Evolutionary conservation across 805 yeast species (phyloP).

Genomic region (Yarrowia deformans): DNA sequence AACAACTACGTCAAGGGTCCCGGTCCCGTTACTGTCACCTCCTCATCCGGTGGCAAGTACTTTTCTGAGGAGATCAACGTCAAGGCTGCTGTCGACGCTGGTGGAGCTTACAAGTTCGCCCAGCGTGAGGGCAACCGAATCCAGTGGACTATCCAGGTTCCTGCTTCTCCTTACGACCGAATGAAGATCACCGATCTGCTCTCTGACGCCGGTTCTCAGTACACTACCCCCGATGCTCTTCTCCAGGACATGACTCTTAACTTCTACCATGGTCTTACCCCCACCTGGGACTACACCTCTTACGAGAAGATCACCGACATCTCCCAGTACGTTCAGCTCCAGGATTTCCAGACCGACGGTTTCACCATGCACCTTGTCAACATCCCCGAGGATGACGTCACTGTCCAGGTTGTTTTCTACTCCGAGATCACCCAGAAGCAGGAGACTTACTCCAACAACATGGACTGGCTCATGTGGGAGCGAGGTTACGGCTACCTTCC

Average conservation of each 20-base stretch:
- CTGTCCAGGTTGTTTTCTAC: conserved; percentile 2
- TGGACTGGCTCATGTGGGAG: conserved; percentile 22
- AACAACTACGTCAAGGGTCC: not conserved
- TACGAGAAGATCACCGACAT: conserved; percentile 1
- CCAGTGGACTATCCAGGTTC: conserved; percentile 19
- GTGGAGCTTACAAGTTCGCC: conserved; percentile 9
- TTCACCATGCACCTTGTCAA: not conserved
- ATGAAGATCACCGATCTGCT: not conserved
- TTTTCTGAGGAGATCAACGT: not conserved
- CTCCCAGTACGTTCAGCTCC: not conserved
- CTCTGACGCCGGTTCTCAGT: not conserved
- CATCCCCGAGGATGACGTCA: not conserved
- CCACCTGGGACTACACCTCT: not conserved
- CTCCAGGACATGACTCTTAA: conserved; percentile 11
- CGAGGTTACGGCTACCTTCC: not conserved
- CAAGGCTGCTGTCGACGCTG: not conserved
- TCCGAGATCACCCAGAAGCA: not conserved
- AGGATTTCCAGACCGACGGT: not conserved
- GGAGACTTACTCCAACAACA: conserved; percentile 1
- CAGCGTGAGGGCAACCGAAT: not conserved
- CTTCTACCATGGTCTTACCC: not conserved
- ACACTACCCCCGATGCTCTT: conserved; percentile 1
- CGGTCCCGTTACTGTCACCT: not conserved
- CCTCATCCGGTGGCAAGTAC: not conserved
- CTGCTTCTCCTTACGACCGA: conserved; percentile 14